These are phyloP conservation scores for Podila epicladia DNA, from an alignment of 192 early-diverging fungal genomes.

Conservation along the genomic window DNA sequence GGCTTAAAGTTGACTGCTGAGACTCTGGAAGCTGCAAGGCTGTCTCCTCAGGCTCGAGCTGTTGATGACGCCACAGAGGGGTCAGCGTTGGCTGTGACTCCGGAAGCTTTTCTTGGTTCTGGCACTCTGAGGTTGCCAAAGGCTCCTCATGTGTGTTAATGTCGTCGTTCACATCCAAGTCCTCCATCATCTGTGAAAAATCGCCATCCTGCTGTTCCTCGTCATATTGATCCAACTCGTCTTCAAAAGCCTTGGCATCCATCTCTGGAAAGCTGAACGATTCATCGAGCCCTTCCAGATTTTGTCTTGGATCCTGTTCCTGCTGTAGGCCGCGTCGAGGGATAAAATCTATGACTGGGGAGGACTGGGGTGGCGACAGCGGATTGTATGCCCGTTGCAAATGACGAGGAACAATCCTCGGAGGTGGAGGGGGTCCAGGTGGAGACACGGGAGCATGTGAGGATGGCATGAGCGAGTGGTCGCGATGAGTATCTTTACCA, in stretches of 20 bases:
- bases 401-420: background rate
- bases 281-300: background rate
- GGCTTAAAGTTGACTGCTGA: background rate
- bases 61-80: background rate
- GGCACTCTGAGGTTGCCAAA: background rate
- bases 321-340: background rate
- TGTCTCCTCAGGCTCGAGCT: background rate
- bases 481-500: too few relatives aligned
- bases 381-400: background rate
- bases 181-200: slow-evolving; percentile 1
- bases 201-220: background rate
- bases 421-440: background rate
- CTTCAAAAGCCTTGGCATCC: background rate
- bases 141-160: background rate
- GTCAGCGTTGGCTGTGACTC: background rate
- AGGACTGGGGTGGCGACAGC: slow-evolving; percentile 1
- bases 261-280: background rate
- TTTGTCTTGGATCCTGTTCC: background rate
- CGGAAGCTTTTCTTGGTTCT: background rate
- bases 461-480: too few relatives aligned
- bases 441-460: background rate
- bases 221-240: background rate
- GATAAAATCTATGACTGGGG: background rate
- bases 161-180: background rate
- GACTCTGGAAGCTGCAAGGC: background rate